A percentile compares a stretch with the other conserved stretches of the same genome.
Conservation (phyloP, 2,329 filamentous ascomycete species). For the Colletotrichum euphorbiae region DNA sequence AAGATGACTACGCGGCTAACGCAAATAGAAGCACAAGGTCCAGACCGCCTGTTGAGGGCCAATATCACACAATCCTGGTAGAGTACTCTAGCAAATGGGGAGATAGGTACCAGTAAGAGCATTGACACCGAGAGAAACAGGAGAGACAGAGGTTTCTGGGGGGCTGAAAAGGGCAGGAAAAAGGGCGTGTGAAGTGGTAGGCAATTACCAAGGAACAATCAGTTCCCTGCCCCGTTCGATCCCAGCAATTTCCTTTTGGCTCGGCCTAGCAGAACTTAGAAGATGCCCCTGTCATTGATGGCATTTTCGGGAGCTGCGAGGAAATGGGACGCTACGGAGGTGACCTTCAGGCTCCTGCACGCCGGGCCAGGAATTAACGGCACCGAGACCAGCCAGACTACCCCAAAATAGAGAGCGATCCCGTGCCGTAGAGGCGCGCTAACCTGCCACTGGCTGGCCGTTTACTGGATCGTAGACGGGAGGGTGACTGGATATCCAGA, state of each 20-base stretch:
- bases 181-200: constrained; percentile 17
- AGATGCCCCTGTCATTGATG: constrained; percentile 20
- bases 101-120: neutral
- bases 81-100: neutral
- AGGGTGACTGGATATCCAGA: constrained; percentile 19
- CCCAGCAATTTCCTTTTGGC: constrained; percentile 36
- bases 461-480: neutral
- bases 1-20: neutral
- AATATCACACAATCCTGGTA: neutral
- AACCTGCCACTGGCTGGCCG: constrained; percentile 23
- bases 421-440: constrained; percentile 33
- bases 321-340: constrained; percentile 1
- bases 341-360: neutral
- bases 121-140: constrained; percentile 2
- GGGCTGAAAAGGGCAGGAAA: constrained; percentile 22
- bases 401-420: constrained; percentile 35
- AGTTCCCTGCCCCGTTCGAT: constrained; percentile 33
- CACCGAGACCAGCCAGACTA: neutral
- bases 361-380: constrained; percentile 17
- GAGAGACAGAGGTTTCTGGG: constrained; percentile 26
- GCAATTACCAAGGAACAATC: constrained; percentile 37
- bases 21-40: neutral
- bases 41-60: neutral
- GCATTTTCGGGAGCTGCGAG: constrained; percentile 12
- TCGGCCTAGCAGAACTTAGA: constrained; percentile 4